Percentiles rank a stretch among this genome's conserved stretches.
phyloP scores from a whole-genome alignment of 2,329 filamentous ascomycete genomes.

The Fusarium tricinctum region DNA sequence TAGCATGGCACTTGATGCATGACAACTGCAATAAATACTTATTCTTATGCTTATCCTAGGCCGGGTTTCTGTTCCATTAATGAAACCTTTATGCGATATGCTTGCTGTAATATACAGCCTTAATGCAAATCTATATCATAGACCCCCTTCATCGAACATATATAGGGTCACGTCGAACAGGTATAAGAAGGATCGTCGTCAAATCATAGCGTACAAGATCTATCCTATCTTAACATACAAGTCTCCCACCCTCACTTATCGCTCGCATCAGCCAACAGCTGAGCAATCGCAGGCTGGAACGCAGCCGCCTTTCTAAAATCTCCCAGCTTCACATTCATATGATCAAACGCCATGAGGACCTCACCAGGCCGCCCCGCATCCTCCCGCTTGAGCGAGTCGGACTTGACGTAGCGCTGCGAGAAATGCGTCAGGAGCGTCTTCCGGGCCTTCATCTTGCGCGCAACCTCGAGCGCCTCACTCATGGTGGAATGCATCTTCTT shows the following conservation, averaged over 20 bases:
- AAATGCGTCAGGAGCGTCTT: constrained; percentile 93
- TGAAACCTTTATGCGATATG: too few relatives aligned
- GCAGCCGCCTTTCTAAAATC: constrained; percentile 76
- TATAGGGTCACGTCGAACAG: background rate
- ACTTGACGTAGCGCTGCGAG: constrained; percentile 90
- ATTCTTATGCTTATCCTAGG: too few relatives aligned
- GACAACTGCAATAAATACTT: too few relatives aligned
- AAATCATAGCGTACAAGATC: background rate
- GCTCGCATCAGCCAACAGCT: constrained; percentile 36
- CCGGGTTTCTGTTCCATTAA: too few relatives aligned
- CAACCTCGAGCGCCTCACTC: constrained; percentile 84
- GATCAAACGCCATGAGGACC: constrained; percentile 81
- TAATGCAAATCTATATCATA: too few relatives aligned
- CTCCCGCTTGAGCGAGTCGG: constrained; percentile 50
- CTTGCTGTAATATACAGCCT: too few relatives aligned
- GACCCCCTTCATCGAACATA: too few relatives aligned
- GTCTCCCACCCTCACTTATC: constrained; percentile 26
- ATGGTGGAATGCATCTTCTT: constrained; percentile 95
- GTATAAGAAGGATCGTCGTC: background rate
- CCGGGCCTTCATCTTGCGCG: constrained; percentile 81
- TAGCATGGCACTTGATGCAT: too few relatives aligned
- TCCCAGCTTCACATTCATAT: constrained; percentile 79
- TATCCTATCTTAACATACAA: constrained; percentile 10
- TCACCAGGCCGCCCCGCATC: constrained; percentile 55
- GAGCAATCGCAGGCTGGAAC: constrained; percentile 46